Conservation (phyloP, 2,329 filamentous ascomycete species). For the Ophiostoma sp. region DNA sequence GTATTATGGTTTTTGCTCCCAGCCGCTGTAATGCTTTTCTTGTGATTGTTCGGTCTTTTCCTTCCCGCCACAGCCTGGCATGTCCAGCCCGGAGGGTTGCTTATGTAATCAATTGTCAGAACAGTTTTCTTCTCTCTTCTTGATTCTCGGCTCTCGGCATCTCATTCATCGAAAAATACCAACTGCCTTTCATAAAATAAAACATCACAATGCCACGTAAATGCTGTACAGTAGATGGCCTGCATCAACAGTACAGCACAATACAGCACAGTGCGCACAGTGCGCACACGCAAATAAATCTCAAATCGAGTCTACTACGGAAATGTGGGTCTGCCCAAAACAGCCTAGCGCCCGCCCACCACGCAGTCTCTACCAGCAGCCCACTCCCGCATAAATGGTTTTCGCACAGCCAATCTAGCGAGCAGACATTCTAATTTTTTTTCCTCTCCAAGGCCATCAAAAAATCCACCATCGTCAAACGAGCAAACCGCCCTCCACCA, state of each 20-base stretch:
- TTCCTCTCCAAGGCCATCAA: conserved; percentile 5
- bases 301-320: not conserved
- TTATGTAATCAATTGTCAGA: not conserved
- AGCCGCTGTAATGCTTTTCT: no score
- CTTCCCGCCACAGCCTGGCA: not conserved
- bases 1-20: no score
- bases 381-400: conserved; percentile 26
- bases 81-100: not conserved
- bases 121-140: no score
- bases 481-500: no score
- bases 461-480: conserved; percentile 13
- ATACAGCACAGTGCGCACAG: not conserved
- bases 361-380: not conserved
- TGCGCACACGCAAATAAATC: not conserved
- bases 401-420: conserved; percentile 24
- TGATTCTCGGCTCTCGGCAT: no score
- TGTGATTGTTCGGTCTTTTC: not conserved
- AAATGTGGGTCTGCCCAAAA: conserved; percentile 12
- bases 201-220: no score
- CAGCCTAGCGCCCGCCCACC: conserved; percentile 1
- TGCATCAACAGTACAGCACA: not conserved
- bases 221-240: no score
- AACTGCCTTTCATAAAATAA: no score
- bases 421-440: conserved; percentile 26
- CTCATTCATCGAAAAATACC: no score